phyloP scores from a whole-genome alignment of 768 basidiomycete genomes.

The Phaffia tasmanica region DNA sequence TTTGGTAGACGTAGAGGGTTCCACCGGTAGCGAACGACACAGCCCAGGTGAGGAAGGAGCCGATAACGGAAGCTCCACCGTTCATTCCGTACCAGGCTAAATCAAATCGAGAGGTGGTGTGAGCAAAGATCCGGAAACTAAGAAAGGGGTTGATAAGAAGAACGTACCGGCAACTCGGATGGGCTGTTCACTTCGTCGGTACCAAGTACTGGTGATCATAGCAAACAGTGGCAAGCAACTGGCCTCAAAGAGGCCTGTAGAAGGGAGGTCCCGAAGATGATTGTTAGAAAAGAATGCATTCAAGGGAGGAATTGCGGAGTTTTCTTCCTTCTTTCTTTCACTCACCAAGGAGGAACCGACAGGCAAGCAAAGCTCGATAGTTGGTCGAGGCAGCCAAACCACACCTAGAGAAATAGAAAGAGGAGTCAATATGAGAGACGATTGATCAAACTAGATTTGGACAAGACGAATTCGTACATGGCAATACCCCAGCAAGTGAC shows the following conservation, averaged over 20 bases:
- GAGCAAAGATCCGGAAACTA: no score
- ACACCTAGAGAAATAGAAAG: neutral
- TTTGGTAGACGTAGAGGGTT: constrained; percentile 41
- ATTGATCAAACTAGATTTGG: no score
- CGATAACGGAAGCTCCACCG: constrained; percentile 42
- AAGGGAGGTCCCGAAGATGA: constrained; percentile 27
- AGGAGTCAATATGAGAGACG: no score
- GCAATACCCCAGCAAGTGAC: constrained; percentile 30
- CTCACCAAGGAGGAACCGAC: constrained; percentile 38
- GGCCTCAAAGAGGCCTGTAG: constrained; percentile 35
- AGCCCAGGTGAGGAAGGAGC: constrained; percentile 43
- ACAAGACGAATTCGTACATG: constrained; percentile 8
- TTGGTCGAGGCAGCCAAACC: constrained; percentile 33
- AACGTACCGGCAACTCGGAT: constrained; percentile 26
- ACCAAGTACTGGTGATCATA: constrained; percentile 35
- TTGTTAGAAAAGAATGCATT: neutral
- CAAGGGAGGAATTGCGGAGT: neutral
- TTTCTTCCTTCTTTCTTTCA: no score
- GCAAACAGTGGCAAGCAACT: constrained; percentile 38
- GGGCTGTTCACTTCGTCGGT: constrained; percentile 32
- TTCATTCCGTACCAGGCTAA: constrained; percentile 42
- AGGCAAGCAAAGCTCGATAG: constrained; percentile 32
- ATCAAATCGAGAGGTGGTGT: constrained; percentile 11
- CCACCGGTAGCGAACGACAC: constrained; percentile 40
- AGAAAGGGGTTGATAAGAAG: no score